Percentiles rank a stretch among this genome's conserved stretches.
These are phyloP conservation scores for Coprinopsis marcescibilis DNA, from an alignment of 768 basidiomycete genomes.

Conservation along the genomic window DNA sequence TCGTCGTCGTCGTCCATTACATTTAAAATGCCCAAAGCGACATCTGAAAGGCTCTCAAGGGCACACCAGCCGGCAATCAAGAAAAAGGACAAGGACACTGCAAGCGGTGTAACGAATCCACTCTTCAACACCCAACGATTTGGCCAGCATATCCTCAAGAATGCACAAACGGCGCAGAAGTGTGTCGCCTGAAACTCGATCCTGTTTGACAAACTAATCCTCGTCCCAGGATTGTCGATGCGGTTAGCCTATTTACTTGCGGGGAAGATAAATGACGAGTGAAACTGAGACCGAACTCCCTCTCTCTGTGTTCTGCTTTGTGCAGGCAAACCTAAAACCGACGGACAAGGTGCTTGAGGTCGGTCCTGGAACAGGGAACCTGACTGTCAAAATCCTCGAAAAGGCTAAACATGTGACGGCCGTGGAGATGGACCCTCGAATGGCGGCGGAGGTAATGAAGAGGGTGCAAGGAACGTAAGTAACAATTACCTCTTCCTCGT, in stretches of 20 bases:
- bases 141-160: constrained; percentile 97
- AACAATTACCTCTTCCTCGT: constrained; percentile 3
- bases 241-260: constrained; percentile 24
- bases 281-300: too few species aligned
- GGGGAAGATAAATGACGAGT: neutral
- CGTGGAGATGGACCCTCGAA: constrained; percentile 96
- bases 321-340: constrained; percentile 82
- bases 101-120: constrained; percentile 60
- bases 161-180: constrained; percentile 87
- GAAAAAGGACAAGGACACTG: constrained; percentile 35
- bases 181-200: constrained; percentile 28
- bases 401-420: constrained; percentile 91
- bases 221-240: constrained; percentile 36
- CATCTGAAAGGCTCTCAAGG: constrained; percentile 64
- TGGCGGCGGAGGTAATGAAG: constrained; percentile 97
- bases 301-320: too few species aligned
- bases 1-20: neutral
- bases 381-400: constrained; percentile 90
- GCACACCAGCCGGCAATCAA: constrained; percentile 62
- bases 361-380: constrained; percentile 95
- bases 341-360: constrained; percentile 97
- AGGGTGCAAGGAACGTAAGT: constrained; percentile 97
- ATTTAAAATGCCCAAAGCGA: constrained; percentile 68
- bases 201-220: neutral
- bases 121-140: constrained; percentile 94